Base-by-base conservation (phyloP, 1,284 basidiomycete genomes). In the Kalmanozyma brasiliensis region DNA sequence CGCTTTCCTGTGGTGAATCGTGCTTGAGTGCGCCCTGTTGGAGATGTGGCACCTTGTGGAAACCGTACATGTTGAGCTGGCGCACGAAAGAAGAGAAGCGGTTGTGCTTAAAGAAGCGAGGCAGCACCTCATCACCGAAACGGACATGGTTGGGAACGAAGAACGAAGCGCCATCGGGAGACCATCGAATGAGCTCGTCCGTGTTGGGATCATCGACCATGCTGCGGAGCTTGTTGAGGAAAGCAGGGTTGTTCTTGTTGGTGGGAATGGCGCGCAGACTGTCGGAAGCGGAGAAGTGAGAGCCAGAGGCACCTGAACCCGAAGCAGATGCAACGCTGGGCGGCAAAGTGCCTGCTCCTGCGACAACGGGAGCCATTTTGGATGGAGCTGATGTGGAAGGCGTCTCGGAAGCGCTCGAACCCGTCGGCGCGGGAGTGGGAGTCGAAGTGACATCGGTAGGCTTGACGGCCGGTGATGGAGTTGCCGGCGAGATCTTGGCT, bases 141-240 rank as follows among this genome's bases (percentile, higher is more conserved):
- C 89, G 89, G 82, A 97, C 93, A 78, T 94, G 91, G 83, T 96
- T 92, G 46, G 93, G 89, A 8, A 98, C 94, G 80, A 91, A 91
- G 85, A 96, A 96, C 0, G 92, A 91, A 78, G 94, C 91, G 17
- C 94, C 94, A 20, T 87, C 87, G 24, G 91, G 89, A 13, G 91
- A 90, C 94, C 94, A 97, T 72, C 90, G 86, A 77, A 97, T 96
- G 59, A 95, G 86, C 74, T 91, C 87, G 76, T 90, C 87, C 42
- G 92, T 92, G 35, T 87, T 86, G 7, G 88, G 86, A 82, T 96
- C 92, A 72, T 92, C 92, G 26, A 96, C 91, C 89, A 97, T 96
- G 82, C 93, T 95, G 61, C 68, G 68, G 32, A 97, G 86, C 83
- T 97, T 97, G 84, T 93, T 92, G 16, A 95, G 86, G 80, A 97